Evolutionary conservation across 352 stramenopile genomes (phyloP).

Genomic region (Phytophthora aleatoria): DNA sequence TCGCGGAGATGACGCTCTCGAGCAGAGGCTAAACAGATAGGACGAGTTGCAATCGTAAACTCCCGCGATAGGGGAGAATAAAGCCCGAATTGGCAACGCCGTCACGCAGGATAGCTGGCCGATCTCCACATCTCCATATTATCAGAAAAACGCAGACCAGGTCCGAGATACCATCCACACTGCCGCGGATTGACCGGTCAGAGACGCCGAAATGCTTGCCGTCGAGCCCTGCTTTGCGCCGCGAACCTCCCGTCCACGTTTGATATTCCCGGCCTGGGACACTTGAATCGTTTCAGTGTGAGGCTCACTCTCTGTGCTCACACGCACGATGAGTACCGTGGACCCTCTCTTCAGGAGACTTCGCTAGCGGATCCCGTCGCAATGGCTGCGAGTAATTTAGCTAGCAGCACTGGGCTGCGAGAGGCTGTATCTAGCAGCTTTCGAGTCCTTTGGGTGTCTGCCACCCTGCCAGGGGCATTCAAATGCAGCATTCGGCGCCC

Average conservation of each 20-base stretch:
- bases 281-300: slow-evolving; percentile 37
- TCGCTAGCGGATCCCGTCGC: slow-evolving; percentile 22
- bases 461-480: not conserved
- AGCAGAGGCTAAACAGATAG: slow-evolving; percentile 26
- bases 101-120: slow-evolving; percentile 2
- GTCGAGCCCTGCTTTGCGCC: slow-evolving; percentile 21
- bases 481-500: not conserved
- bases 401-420: not conserved
- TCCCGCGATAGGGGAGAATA: not conserved
- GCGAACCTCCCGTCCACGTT: slow-evolving; percentile 19
- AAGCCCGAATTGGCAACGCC: slow-evolving; percentile 10
- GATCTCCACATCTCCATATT: not conserved
- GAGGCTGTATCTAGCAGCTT: not conserved
- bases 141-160: not conserved
- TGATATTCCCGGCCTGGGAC: slow-evolving; percentile 33
- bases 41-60: slow-evolving; percentile 12
- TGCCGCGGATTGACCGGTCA: not conserved
- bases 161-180: slow-evolving; percentile 4
- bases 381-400: not conserved
- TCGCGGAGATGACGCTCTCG: slow-evolving; percentile 30
- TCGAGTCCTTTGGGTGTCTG: not conserved
- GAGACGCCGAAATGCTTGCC: slow-evolving; percentile 3
- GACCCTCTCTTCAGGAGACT: slow-evolving; percentile 11
- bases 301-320: slow-evolving; percentile 31
- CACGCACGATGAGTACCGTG: slow-evolving; percentile 6